Conservation (phyloP, 192 early-diverging fungal species). For the Coemansia sp. region DNA sequence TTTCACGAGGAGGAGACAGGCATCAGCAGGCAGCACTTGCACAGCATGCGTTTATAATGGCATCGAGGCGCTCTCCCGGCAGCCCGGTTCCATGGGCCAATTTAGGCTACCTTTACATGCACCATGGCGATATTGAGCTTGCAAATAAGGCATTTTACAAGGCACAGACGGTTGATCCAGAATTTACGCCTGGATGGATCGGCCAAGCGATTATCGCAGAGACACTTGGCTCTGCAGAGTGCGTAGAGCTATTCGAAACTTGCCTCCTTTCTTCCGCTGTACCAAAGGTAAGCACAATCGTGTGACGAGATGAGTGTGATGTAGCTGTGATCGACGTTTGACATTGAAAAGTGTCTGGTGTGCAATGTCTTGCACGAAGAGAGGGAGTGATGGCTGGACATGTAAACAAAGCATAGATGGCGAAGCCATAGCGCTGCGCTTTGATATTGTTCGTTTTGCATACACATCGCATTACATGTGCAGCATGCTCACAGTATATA, state of each 20-base stretch:
- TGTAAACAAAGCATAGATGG: too few relatives aligned
- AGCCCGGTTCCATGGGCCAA: conserved; percentile 78
- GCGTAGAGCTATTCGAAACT: conserved; percentile 74
- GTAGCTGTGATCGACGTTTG: not conserved
- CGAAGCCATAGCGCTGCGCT: not conserved
- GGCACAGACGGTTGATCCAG: conserved; percentile 77
- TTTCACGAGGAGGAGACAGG: not conserved
- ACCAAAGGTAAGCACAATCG: conserved; percentile 1
- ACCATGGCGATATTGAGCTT: conserved; percentile 68
- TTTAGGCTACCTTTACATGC: conserved; percentile 77
- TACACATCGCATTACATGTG: not conserved
- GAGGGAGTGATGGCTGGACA: not conserved
- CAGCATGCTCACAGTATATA: too few relatives aligned
- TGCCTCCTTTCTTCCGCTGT: conserved; percentile 50
- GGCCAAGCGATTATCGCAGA: conserved; percentile 83
- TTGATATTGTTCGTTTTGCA: not conserved
- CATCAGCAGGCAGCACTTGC: conserved; percentile 57
- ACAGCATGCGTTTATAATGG: conserved; percentile 84
- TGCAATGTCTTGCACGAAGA: not conserved
- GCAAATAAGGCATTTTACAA: conserved; percentile 70
- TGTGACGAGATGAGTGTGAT: not conserved
- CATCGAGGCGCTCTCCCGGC: conserved; percentile 66
- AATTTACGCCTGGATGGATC: conserved; percentile 74
- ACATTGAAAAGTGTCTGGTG: too few relatives aligned
- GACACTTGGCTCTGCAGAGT: conserved; percentile 53